A percentile compares a stretch with the other conserved stretches of the same genome.
phyloP scores from a whole-genome alignment of 306 rosid genomes.

The Inga leiocalycina region DNA sequence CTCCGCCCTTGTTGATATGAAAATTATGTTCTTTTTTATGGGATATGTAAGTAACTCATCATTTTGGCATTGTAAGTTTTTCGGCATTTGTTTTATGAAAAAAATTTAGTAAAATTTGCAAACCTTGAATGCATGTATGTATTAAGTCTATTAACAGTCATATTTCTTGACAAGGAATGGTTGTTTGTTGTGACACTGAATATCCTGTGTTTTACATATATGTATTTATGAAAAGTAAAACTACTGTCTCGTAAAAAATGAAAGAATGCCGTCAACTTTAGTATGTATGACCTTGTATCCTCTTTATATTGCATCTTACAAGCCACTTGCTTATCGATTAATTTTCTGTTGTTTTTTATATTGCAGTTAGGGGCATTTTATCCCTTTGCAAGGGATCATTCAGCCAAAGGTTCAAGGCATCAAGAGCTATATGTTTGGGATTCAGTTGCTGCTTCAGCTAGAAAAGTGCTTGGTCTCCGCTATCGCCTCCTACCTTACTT shows the following conservation, averaged over 20 bases:
- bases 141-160: neutral
- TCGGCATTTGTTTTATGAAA: neutral
- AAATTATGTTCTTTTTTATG: neutral
- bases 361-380: constrained; percentile 89
- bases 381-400: constrained; percentile 91
- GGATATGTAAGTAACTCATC: neutral
- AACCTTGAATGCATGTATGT: neutral
- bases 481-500: constrained; percentile 82
- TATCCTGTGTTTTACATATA: neutral
- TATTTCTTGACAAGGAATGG: neutral
- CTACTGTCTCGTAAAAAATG: neutral
- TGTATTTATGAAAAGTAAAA: neutral
- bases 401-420: constrained; percentile 40
- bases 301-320: neutral
- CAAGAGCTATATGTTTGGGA: constrained; percentile 94
- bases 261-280: neutral
- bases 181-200: neutral
- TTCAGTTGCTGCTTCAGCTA: constrained; percentile 78
- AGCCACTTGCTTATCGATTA: neutral
- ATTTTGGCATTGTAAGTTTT: neutral
- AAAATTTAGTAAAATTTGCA: neutral
- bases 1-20: neutral
- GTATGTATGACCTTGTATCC: neutral
- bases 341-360: neutral
- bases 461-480: constrained; percentile 81